Conservation (phyloP, 768 basidiomycete genomes). For the Bullera alba region DNA sequence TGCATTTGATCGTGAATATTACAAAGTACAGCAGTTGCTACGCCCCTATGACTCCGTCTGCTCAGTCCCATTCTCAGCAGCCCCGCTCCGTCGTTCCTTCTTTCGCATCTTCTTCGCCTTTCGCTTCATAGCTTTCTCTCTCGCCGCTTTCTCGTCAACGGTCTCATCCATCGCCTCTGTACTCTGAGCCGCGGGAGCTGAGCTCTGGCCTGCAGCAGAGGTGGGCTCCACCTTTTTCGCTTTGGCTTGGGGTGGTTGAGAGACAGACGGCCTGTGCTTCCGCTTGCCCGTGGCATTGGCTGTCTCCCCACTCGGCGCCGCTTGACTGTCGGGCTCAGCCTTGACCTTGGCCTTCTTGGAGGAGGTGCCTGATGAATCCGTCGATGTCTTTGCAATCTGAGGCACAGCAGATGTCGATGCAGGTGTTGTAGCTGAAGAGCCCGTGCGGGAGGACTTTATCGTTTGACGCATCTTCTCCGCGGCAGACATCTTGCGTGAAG, state of each 20-base stretch:
- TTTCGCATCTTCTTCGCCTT: neutral
- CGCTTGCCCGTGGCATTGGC: neutral
- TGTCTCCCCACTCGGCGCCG: neutral
- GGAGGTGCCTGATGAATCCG: neutral
- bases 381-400: neutral
- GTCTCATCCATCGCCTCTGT: no score
- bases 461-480: neutral
- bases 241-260: no score
- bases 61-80: neutral
- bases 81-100: neutral
- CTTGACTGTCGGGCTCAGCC: neutral
- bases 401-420: neutral
- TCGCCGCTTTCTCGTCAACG: neutral
- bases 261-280: neutral
- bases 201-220: neutral
- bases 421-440: neutral
- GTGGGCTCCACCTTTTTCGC: neutral
- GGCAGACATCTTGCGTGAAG: neutral
- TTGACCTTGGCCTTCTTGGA: neutral
- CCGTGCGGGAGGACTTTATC: neutral
- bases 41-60: no score
- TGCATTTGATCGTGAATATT: no score
- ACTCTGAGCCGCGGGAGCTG: neutral
- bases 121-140: neutral
- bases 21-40: no score